A percentile compares a stretch with the other conserved stretches of the same genome.
phyloP scores from a whole-genome alignment of 345 rosid species.

The Brassica carinata region DNA sequence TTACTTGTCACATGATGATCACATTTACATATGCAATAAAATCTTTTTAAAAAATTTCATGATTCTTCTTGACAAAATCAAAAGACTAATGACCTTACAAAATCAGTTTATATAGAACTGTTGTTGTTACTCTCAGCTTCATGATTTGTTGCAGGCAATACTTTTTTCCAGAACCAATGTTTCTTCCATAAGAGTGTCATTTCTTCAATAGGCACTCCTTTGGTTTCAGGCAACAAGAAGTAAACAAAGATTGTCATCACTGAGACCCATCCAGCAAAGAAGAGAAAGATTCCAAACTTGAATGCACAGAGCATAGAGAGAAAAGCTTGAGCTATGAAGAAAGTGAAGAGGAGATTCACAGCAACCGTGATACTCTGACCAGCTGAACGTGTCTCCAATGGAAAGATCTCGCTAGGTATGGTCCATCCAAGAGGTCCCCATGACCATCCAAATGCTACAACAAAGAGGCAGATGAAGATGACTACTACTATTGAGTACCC shows the following conservation, averaged over 20 bases:
- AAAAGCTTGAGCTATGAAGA: constrained; percentile 74
- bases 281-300: constrained; percentile 86
- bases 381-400: constrained; percentile 84
- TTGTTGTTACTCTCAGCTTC: constrained; percentile 33
- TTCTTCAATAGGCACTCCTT: constrained; percentile 93
- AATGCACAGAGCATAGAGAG: constrained; percentile 74
- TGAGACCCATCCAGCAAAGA: constrained; percentile 77
- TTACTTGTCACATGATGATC: not conserved
- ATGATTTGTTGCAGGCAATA: constrained; percentile 46
- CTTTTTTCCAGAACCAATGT: constrained; percentile 93
- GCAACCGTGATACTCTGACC: constrained; percentile 94
- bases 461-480: constrained; percentile 73
- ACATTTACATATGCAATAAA: not conserved
- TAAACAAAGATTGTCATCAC: constrained; percentile 82
- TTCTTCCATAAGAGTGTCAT: constrained; percentile 81
- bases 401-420: constrained; percentile 89
- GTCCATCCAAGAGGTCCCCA: constrained; percentile 99
- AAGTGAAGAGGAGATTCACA: constrained; percentile 87
- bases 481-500: constrained; percentile 68
- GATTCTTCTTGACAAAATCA: not conserved
- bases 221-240: constrained; percentile 83
- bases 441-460: constrained; percentile 93
- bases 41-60: not conserved
- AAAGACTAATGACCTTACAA: not conserved
- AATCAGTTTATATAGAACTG: not conserved